Evolutionary conservation across 805 yeast genomes (phyloP).

Genomic region (Hanseniaspora singularis): DNA sequence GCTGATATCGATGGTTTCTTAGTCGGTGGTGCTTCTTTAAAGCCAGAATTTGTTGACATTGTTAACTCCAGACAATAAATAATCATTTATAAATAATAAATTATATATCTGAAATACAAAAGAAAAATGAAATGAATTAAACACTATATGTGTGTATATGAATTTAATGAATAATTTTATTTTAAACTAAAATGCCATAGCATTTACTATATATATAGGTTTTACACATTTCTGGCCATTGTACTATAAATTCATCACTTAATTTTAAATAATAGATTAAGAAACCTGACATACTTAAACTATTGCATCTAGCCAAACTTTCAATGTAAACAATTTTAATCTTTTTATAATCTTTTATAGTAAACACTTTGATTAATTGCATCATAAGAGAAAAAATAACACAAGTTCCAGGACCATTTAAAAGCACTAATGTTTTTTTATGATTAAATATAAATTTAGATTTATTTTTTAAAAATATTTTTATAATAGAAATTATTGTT

Average conservation of each 20-base stretch:
- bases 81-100: background rate
- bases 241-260: slow-evolving; percentile 71
- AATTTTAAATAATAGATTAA: slow-evolving; percentile 49
- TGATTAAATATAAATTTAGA: background rate
- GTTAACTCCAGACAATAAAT: slow-evolving; percentile 74
- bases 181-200: slow-evolving; percentile 55
- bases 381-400: slow-evolving; percentile 41
- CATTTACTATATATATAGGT: slow-evolving; percentile 54
- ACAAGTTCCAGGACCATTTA: slow-evolving; percentile 33
- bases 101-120: background rate
- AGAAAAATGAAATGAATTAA: background rate
- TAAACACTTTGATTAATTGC: slow-evolving; percentile 40
- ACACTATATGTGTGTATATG: background rate
- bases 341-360: slow-evolving; percentile 34
- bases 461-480: background rate
- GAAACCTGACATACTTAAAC: slow-evolving; percentile 64
- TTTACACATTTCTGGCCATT: slow-evolving; percentile 59
- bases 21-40: slow-evolving; percentile 98
- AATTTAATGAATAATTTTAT: background rate
- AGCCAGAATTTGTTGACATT: slow-evolving; percentile 94
- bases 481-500: slow-evolving; percentile 22
- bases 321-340: slow-evolving; percentile 59
- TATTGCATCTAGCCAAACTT: slow-evolving; percentile 69
- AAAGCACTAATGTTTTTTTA: slow-evolving; percentile 21
- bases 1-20: slow-evolving; percentile 94